These are phyloP conservation scores for Talaromyces sp. DNA, from an alignment of 2,329 filamentous ascomycete species.

Conservation along the genomic window DNA sequence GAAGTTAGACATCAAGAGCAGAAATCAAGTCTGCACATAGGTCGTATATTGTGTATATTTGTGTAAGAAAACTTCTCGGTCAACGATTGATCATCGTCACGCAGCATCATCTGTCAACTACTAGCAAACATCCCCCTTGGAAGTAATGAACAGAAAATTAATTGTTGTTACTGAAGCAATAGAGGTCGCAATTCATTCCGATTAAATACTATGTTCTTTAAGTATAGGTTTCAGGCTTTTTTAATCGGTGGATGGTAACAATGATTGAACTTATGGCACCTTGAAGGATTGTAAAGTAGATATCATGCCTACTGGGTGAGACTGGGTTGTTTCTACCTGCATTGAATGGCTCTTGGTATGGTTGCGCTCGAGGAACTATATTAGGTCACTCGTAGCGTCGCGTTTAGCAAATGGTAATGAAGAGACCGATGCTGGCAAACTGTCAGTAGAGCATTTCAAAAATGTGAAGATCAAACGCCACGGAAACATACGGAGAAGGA, in stretches of 20 bases:
- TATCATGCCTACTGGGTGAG: not conserved
- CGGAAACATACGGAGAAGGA: slow-evolving; percentile 42
- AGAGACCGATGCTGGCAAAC: slow-evolving; percentile 37
- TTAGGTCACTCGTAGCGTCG: not conserved
- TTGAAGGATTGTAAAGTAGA: not conserved
- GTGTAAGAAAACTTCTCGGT: not conserved
- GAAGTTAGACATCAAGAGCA: not conserved
- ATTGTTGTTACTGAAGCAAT: not conserved
- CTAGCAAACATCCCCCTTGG: too few species aligned
- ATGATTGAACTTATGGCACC: not conserved
- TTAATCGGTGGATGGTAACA: not conserved
- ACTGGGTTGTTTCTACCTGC: not conserved
- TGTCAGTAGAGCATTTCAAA: slow-evolving; percentile 15
- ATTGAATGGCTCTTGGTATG: not conserved
- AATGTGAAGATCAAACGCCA: not conserved
- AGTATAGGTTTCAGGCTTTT: not conserved
- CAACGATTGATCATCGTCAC: not conserved
- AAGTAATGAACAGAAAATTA: too few species aligned
- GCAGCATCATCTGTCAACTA: not conserved
- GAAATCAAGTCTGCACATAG: too few species aligned
- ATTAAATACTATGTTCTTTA: not conserved
- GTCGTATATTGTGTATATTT: too few species aligned
- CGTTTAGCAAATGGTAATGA: slow-evolving; percentile 40
- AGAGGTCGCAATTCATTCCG: not conserved
- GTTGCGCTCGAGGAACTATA: not conserved